phyloP scores from a whole-genome alignment of 176 grass and related monocot species.

The Oryza coarctata region DNA sequence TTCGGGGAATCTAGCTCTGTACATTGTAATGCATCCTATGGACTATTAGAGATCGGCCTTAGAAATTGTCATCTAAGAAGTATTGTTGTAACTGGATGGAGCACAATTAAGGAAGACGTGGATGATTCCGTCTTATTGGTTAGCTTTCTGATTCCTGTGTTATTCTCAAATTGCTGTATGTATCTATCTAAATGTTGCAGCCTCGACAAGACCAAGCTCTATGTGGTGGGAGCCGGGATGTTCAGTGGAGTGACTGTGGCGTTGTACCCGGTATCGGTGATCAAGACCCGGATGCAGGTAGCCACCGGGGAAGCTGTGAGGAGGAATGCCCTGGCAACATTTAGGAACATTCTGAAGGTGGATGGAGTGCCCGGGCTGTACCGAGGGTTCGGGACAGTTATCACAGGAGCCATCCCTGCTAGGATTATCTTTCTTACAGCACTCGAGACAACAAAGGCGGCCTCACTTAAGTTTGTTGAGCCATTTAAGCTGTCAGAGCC shows the following conservation, averaged over 20 bases:
- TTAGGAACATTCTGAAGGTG: constrained; percentile 76
- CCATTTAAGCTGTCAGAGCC: constrained; percentile 77
- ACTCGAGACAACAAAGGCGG: constrained; percentile 81
- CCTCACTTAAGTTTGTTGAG: constrained; percentile 63
- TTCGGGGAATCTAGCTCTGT: constrained; percentile 1
- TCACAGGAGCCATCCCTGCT: constrained; percentile 81
- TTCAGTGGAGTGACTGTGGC: constrained; percentile 86
- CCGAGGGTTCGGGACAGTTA: constrained; percentile 81
- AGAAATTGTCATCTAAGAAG: constrained; percentile 4
- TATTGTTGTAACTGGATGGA: background rate
- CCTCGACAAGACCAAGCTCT: constrained; percentile 94
- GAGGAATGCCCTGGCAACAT: constrained; percentile 73
- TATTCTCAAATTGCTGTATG: constrained; percentile 20
- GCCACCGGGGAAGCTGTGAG: constrained; percentile 73
- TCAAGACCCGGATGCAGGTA: constrained; percentile 98
- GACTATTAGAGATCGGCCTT: background rate
- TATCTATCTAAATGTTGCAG: constrained; percentile 48
- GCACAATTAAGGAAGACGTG: background rate
- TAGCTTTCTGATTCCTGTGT: background rate
- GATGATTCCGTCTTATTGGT: background rate
- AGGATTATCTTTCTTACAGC: constrained; percentile 87
- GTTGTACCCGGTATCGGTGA: constrained; percentile 82
- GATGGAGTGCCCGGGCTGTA: constrained; percentile 84
- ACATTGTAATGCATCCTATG: background rate
- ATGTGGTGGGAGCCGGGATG: constrained; percentile 81